A percentile compares a stretch with the other conserved stretches of the same genome.
These are phyloP conservation scores for Gastrolobium bilobum DNA, from an alignment of 306 rosid genomes.

Conservation along the genomic window DNA sequence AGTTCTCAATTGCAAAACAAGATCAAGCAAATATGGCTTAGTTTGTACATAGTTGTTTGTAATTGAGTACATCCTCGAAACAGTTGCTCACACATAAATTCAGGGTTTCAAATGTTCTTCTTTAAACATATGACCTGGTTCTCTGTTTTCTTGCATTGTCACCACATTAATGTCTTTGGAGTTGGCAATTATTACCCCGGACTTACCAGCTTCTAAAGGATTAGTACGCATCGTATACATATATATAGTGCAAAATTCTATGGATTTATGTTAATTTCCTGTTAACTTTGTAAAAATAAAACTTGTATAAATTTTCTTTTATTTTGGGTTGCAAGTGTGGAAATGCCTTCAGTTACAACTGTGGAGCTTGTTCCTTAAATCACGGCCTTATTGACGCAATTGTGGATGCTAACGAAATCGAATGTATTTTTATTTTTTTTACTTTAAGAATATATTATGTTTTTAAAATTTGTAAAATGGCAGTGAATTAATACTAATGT, in stretches of 20 bases:
- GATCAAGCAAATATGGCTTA: too few species aligned
- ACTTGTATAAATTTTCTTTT: slow-evolving; percentile 10
- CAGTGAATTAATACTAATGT: too few species aligned
- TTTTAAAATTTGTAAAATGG: not conserved
- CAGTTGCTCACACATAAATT: too few species aligned
- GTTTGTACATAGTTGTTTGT: not conserved
- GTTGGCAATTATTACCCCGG: not conserved
- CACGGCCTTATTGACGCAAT: slow-evolving; percentile 7
- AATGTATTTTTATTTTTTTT: too few species aligned
- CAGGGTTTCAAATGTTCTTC: too few species aligned
- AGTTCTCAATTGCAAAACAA: too few species aligned
- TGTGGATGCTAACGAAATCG: slow-evolving; percentile 35
- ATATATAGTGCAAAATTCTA: not conserved
- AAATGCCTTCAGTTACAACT: slow-evolving; percentile 56
- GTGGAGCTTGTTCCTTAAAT: slow-evolving; percentile 18
- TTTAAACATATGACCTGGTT: not conserved
- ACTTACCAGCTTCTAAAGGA: too few species aligned
- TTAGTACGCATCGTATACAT: not conserved
- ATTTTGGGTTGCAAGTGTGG: slow-evolving; percentile 60
- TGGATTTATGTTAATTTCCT: not conserved
- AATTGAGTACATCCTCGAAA: not conserved
- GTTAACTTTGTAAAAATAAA: not conserved
- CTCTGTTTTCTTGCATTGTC: not conserved
- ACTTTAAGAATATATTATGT: not conserved
- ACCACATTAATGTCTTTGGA: not conserved